Evolutionary conservation across 306 rosid genomes (phyloP), one percentile per base, ranked within the genome.

Genomic region (Hippophae tibetana): DNA sequence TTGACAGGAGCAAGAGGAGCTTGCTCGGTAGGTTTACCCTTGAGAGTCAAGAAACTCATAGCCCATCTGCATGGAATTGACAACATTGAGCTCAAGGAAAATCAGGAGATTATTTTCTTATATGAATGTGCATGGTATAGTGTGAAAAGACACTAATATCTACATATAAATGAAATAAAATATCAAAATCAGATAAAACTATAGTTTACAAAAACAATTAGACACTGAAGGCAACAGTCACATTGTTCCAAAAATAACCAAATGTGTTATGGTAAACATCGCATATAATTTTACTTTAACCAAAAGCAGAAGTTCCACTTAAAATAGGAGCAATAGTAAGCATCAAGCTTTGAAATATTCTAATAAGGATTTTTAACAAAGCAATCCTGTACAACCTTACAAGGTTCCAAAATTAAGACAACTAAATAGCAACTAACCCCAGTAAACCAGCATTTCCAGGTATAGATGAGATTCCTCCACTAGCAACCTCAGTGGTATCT

Each of bases 21-120:
- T 72, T 88, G 86, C 60, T 88, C 99, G 72, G 95, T 82, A 66
- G 97, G 89, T 66, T 84, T 92, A 23, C 90, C 89, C 81, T 92
- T 92, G 52, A 88, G 79, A 67, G 99, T 92, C 83, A 92, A 80
- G 71, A 96, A 92, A 81, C 99, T 92, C 99, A 92, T 88, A 54
- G 99, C 99, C 97, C 99, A 92, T 72, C 99, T 88, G 79, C 81
- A 78, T 1, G 59, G 65, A 54, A 54, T 44, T 66, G 58, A 25
- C 18, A 8, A 43, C 46, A 61, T 9, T 66, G 57, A 56, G 13
- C 12, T 18, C 46, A 26, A 23, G 25, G 42, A 55, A 59, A 40
- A 68, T 13, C 52, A 9, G 9, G 18, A 50, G 52, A 52, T 31
- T 31, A 31, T 31, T 31, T 31, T 31, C 38, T 31, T 2, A 31